A percentile compares a stretch with the other conserved stretches of the same genome.
These are phyloP conservation scores for Podospora tetraspora DNA, from an alignment of 495 filamentous ascomycete genomes.

Conservation along the genomic window DNA sequence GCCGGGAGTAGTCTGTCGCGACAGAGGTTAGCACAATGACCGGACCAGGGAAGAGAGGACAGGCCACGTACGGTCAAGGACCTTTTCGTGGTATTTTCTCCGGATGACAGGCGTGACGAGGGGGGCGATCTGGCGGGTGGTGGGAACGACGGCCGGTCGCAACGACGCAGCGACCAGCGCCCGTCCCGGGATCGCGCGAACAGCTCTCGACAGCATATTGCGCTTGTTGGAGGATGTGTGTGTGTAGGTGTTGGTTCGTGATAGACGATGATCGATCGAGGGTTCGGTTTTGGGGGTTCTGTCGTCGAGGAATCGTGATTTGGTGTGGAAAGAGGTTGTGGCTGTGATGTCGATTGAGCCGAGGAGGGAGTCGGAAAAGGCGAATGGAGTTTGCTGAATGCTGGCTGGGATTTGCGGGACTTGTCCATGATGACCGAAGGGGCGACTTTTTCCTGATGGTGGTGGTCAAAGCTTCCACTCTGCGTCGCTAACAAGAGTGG, in stretches of 20 bases:
- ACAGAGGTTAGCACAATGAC: conserved; percentile 7
- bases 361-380: neutral
- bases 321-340: conserved; percentile 3
- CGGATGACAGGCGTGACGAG: conserved; percentile 36
- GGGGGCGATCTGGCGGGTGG: conserved; percentile 36
- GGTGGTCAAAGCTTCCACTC: conserved; percentile 13
- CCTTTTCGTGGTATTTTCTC: conserved; percentile 53
- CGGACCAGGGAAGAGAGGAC: neutral
- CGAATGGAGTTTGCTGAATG: conserved; percentile 17
- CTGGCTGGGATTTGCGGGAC: conserved; percentile 29
- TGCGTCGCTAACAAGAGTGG: conserved; percentile 21
- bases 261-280: neutral
- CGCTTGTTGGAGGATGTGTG: neutral
- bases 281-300: conserved; percentile 2
- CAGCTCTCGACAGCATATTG: conserved; percentile 35
- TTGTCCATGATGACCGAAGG: conserved; percentile 30
- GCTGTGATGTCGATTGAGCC: conserved; percentile 8
- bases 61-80: conserved; percentile 58
- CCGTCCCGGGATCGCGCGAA: conserved; percentile 28
- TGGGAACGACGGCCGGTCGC: conserved; percentile 21
- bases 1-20: conserved; percentile 71
- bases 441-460: conserved; percentile 23
- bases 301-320: neutral
- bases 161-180: conserved; percentile 21
- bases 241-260: neutral